Conservation (phyloP, 495 filamentous ascomycete genomes). For the Tuber aestivum region DNA sequence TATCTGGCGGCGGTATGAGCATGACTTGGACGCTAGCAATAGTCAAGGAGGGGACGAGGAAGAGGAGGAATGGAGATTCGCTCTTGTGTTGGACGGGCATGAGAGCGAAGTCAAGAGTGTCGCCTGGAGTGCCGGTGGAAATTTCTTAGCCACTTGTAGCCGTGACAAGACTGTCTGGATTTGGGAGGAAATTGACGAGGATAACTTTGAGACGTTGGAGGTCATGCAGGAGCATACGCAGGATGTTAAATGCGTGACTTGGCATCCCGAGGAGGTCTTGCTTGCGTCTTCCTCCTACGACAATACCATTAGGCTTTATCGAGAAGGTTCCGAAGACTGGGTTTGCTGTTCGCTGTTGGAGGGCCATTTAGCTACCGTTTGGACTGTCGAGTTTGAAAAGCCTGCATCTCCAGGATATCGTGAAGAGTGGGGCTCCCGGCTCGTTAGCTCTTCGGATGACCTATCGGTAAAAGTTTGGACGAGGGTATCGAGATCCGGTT, state of each 20-base stretch:
- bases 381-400: conserved; percentile 77
- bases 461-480: conserved; percentile 70
- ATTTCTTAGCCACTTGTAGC: conserved; percentile 79
- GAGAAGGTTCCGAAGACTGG: conserved; percentile 91
- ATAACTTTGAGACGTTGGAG: conserved; percentile 92
- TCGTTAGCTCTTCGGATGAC: conserved; percentile 77
- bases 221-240: conserved; percentile 89
- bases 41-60: conserved; percentile 49
- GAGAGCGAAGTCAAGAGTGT: conserved; percentile 88
- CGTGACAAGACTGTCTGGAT: conserved; percentile 97
- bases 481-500: conserved; percentile 41
- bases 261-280: conserved; percentile 72
- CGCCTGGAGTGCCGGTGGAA: conserved; percentile 70
- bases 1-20: conserved; percentile 70
- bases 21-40: conserved; percentile 39
- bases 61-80: conserved; percentile 80
- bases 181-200: conserved; percentile 89
- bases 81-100: conserved; percentile 83
- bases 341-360: conserved; percentile 73
- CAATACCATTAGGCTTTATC: conserved; percentile 79
- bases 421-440: conserved; percentile 47
- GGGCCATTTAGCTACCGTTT: conserved; percentile 76
- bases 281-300: conserved; percentile 87
- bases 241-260: conserved; percentile 88
- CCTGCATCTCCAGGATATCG: conserved; percentile 44